phyloP scores from a whole-genome alignment of 2,329 filamentous ascomycete genomes.

The Pseudocercospora vitis region DNA sequence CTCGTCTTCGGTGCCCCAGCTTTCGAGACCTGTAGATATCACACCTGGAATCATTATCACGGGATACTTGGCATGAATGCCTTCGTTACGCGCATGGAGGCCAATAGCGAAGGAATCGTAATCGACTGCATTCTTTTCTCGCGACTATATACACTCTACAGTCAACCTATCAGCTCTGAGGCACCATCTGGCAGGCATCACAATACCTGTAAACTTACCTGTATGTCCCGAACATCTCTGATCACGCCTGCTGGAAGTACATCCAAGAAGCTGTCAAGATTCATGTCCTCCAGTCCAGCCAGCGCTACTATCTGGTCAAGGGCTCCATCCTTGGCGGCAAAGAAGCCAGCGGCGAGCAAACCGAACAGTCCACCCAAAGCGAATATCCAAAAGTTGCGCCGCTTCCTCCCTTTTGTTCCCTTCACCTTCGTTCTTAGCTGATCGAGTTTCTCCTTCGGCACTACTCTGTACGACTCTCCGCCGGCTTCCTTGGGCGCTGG shows the following conservation, averaged over 20 bases:
- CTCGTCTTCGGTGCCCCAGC: constrained; percentile 84
- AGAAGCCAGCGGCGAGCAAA: constrained; percentile 82
- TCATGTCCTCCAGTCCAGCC: constrained; percentile 67
- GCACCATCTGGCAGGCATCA: background rate
- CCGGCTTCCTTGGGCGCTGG: constrained; percentile 36
- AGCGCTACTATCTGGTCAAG: constrained; percentile 68
- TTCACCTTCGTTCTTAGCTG: constrained; percentile 40
- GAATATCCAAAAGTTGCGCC: constrained; percentile 80
- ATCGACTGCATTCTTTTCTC: constrained; percentile 81
- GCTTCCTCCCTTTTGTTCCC: constrained; percentile 55
- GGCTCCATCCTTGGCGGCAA: constrained; percentile 78
- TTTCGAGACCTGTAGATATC: constrained; percentile 94
- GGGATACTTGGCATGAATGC: constrained; percentile 77
- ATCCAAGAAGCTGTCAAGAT: constrained; percentile 82
- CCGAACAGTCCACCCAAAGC: constrained; percentile 86
- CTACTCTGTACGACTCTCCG: constrained; percentile 49
- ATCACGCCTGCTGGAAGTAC: constrained; percentile 83
- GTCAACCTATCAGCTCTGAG: constrained; percentile 33
- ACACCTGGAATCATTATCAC: constrained; percentile 98
- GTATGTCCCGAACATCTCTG: constrained; percentile 79
- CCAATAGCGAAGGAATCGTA: constrained; percentile 95
- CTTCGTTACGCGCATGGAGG: constrained; percentile 75
- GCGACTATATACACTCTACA: constrained; percentile 57
- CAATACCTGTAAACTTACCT: constrained; percentile 59
- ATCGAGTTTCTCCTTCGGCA: constrained; percentile 53